A percentile compares a stretch with the other conserved stretches of the same genome.
phyloP scores from a whole-genome alignment of 441 rosid genomes.

The Eruca vesicaria region DNA sequence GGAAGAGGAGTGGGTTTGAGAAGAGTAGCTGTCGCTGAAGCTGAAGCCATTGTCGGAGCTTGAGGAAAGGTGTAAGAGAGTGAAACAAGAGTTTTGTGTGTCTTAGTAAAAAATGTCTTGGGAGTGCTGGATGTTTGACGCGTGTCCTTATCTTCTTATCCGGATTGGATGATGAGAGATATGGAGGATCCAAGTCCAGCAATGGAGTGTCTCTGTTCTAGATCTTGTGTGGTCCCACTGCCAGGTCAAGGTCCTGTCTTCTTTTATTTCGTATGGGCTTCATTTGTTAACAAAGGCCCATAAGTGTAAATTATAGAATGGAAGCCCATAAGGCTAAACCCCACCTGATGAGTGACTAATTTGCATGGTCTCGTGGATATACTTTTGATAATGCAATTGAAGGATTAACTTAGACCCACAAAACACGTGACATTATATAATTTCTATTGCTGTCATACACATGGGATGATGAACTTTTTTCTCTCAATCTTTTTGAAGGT shows the following conservation, averaged over 20 bases:
- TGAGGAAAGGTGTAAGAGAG: not conserved
- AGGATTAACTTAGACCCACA: constrained; percentile 21
- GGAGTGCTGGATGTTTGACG: constrained; percentile 45
- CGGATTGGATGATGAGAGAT: constrained; percentile 36
- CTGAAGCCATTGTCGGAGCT: constrained; percentile 54
- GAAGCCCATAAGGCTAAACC: not conserved
- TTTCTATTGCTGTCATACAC: constrained; percentile 19
- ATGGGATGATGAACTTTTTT: constrained; percentile 16
- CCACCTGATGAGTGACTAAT: not conserved
- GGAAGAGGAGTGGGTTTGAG: constrained; percentile 47
- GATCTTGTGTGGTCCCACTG: constrained; percentile 14
- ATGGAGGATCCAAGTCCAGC: constrained; percentile 5
- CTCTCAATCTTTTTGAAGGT: not conserved
- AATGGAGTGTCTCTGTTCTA: constrained; percentile 10
- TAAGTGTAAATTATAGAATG: not conserved
- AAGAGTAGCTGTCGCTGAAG: constrained; percentile 69
- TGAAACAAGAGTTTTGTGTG: not conserved
- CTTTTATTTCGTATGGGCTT: not conserved
- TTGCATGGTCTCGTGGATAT: not conserved
- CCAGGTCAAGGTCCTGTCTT: not conserved
- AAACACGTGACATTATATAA: constrained; percentile 18
- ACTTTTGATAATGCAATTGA: not conserved
- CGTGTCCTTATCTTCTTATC: constrained; percentile 93
- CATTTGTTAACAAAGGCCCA: not conserved
- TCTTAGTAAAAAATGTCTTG: constrained; percentile 5